A percentile compares a stretch with the other conserved stretches of the same genome.
Conservation (phyloP, 2,329 filamentous ascomycete genomes). For the Clarireedia hainanense region DNA sequence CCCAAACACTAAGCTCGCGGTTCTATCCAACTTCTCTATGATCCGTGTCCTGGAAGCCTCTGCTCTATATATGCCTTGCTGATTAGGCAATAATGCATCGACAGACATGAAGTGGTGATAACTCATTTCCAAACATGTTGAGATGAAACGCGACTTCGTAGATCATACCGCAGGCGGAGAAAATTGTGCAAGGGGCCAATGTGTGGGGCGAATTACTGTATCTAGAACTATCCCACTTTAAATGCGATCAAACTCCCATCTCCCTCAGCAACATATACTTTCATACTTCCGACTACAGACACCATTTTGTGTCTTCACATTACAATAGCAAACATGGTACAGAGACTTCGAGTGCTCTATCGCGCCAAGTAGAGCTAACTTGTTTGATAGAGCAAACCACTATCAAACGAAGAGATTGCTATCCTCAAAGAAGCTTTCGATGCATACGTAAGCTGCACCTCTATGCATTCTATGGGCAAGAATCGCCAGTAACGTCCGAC, state of each 20-base stretch:
- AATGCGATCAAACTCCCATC: background rate
- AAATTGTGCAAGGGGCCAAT: background rate
- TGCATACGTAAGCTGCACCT: constrained; percentile 3
- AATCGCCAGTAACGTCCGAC: background rate
- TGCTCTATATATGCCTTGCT: no score
- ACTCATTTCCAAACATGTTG: no score
- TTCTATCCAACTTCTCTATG: no score
- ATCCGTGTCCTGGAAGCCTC: no score
- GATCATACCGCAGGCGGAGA: background rate
- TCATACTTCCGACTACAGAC: background rate
- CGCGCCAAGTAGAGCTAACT: background rate
- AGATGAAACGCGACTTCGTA: background rate
- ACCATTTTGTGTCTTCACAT: no score
- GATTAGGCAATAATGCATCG: no score
- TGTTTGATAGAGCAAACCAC: constrained; percentile 3
- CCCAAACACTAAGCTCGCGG: no score
- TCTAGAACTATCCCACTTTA: background rate
- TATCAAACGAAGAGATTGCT: constrained; percentile 5
- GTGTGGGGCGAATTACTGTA: background rate
- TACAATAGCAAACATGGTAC: no score
- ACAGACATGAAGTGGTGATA: no score
- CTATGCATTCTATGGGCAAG: background rate
- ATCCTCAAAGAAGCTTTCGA: constrained; percentile 9
- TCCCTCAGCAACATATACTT: background rate
- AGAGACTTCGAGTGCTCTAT: background rate